These are phyloP conservation scores for Nephromyces sp. DNA, from an alignment of 169 alveolate genomes.

Conservation along the genomic window DNA sequence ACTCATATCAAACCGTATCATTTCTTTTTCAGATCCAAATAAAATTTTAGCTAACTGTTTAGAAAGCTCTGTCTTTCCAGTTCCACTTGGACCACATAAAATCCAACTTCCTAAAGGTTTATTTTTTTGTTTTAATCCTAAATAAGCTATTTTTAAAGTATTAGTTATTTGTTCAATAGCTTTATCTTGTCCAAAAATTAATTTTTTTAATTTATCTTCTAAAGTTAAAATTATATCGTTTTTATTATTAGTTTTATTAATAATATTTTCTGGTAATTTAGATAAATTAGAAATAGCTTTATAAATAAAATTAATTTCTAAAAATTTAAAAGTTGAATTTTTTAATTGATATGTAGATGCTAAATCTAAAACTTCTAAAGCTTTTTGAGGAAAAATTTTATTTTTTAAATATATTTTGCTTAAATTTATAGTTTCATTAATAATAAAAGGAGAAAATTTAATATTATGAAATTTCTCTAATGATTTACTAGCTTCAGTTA, in stretches of 20 bases:
- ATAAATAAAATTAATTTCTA: neutral
- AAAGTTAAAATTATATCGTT: slow-evolving; percentile 44
- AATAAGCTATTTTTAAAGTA: slow-evolving; percentile 71
- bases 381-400: neutral
- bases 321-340: too few species aligned
- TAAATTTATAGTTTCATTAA: neutral
- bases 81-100: slow-evolving; percentile 80
- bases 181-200: slow-evolving; percentile 70
- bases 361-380: neutral
- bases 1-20: slow-evolving; percentile 78
- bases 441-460: neutral
- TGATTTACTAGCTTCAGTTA: neutral
- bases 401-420: neutral
- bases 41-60: slow-evolving; percentile 70
- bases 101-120: slow-evolving; percentile 70
- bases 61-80: slow-evolving; percentile 73
- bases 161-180: slow-evolving; percentile 44
- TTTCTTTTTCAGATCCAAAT: slow-evolving; percentile 42
- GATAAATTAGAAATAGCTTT: neutral
- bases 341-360: neutral
- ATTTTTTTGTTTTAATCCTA: slow-evolving; percentile 73
- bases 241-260: neutral
- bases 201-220: slow-evolving; percentile 53
- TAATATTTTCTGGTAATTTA: neutral
- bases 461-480: neutral